Conservation (phyloP, 1,139 yeast genomes). For the Hanseniaspora sp. region DNA sequence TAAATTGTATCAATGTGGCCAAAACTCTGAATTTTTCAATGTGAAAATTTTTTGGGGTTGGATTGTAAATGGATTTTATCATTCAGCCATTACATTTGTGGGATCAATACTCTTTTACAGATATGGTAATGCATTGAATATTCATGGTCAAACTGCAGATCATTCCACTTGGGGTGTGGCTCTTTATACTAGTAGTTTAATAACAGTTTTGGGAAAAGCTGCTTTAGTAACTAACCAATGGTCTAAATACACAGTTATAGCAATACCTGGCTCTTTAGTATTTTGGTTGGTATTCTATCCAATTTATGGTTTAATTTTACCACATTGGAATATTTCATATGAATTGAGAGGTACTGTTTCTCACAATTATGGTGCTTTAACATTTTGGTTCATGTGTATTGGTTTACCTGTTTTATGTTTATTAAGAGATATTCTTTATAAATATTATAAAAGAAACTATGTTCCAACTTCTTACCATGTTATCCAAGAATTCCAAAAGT, state of each 20-base stretch:
- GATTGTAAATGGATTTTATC: conserved; percentile 91
- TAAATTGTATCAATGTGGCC: conserved; percentile 83
- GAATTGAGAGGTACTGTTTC: conserved; percentile 75
- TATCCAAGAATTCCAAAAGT: conserved; percentile 94
- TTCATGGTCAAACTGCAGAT: conserved; percentile 62
- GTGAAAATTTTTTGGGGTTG: conserved; percentile 94
- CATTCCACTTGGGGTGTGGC: conserved; percentile 97
- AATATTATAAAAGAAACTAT: conserved; percentile 83
- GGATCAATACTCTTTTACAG: conserved; percentile 60
- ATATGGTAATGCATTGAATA: conserved; percentile 51
- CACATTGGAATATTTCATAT: conserved; percentile 65
- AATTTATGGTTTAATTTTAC: conserved; percentile 74
- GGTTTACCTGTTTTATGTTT: conserved; percentile 70
- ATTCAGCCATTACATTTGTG: conserved; percentile 73
- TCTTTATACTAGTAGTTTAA: conserved; percentile 71
- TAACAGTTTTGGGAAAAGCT: conserved; percentile 90
- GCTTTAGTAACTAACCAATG: conserved; percentile 84
- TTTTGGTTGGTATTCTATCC: conserved; percentile 86
- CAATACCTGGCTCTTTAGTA: conserved; percentile 86
- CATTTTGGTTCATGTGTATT: conserved; percentile 76
- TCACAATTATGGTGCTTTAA: conserved; percentile 63
- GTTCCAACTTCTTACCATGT: conserved; percentile 86
- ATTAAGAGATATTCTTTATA: conserved; percentile 84
- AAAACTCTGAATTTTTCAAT: conserved; percentile 75
- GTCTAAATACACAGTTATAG: conserved; percentile 85